Conservation (phyloP, 148 eudicot genomes). For the Heliosperma pusillum region DNA sequence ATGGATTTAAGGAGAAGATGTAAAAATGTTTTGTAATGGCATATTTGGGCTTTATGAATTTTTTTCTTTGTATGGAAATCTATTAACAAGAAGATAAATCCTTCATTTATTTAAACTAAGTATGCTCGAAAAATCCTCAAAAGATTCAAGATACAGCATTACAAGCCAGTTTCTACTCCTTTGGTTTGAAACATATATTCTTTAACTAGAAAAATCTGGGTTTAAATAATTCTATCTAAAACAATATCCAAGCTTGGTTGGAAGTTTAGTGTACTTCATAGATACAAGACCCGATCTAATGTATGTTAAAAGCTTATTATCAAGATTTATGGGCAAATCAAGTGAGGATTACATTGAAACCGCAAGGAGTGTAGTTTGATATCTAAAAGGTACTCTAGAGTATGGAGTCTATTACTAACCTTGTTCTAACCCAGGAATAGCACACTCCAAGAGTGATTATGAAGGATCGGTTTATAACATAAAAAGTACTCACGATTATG, state of each 20-base stretch:
- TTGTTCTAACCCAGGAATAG: no score
- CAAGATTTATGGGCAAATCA: constrained; percentile 17
- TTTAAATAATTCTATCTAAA: not conserved
- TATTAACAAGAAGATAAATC: not conserved
- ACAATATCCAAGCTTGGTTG: not conserved
- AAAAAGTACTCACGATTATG: no score
- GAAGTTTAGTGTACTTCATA: not conserved
- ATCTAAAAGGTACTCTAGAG: no score
- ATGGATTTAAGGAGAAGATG: constrained; percentile 1
- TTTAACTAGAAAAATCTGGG: not conserved
- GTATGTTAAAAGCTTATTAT: not conserved
- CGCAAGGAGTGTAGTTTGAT: no score
- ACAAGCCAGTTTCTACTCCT: constrained; percentile 6
- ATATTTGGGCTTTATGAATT: not conserved
- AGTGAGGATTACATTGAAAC: no score
- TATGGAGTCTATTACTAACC: no score
- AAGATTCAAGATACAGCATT: not conserved
- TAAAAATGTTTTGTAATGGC: not conserved
- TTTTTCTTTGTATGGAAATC: no score
- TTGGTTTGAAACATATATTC: no score
- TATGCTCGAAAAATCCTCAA: not conserved
- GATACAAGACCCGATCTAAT: not conserved
- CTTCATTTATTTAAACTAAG: constrained; percentile 1
- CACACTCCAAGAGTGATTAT: no score
- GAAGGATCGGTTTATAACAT: no score